These are phyloP conservation scores for Xylogone sp. DNA, from an alignment of 2,329 filamentous ascomycete genomes.

Conservation along the genomic window DNA sequence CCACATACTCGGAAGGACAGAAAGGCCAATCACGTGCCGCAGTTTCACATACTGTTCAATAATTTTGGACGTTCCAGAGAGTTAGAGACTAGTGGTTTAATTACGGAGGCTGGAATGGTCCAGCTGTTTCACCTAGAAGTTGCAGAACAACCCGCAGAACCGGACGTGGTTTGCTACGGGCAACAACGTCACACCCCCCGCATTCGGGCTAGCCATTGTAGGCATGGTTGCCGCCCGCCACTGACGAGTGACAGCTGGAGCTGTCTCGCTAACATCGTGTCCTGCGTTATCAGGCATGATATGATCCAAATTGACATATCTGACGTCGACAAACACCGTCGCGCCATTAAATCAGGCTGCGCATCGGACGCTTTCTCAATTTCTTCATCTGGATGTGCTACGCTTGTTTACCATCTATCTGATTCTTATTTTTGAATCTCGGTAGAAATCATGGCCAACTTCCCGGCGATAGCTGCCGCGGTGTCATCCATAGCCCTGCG, in stretches of 20 bases:
- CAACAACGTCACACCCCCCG: neutral
- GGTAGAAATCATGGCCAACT: neutral
- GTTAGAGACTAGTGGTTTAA: no score
- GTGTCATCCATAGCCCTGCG: slow-evolving; percentile 47
- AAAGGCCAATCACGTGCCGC: no score
- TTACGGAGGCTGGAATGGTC: no score
- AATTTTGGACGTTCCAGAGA: no score
- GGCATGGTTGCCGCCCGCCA: no score
- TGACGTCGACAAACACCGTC: neutral
- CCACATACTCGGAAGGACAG: no score
- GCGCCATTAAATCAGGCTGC: neutral
- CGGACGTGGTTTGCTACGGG: no score
- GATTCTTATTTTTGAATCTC: neutral
- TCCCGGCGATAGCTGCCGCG: slow-evolving; percentile 22
- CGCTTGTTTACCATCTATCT: neutral
- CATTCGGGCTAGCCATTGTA: neutral
- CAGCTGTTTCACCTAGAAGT: no score
- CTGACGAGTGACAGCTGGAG: neutral
- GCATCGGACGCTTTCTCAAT: neutral
- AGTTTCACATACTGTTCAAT: no score
- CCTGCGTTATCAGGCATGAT: neutral
- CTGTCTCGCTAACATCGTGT: neutral
- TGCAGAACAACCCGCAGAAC: no score
- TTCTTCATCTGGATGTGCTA: neutral
- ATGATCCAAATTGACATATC: neutral